Base-by-base conservation (phyloP, 2,329 filamentous ascomycete genomes). In the Cladorrhinum sp. region DNA sequence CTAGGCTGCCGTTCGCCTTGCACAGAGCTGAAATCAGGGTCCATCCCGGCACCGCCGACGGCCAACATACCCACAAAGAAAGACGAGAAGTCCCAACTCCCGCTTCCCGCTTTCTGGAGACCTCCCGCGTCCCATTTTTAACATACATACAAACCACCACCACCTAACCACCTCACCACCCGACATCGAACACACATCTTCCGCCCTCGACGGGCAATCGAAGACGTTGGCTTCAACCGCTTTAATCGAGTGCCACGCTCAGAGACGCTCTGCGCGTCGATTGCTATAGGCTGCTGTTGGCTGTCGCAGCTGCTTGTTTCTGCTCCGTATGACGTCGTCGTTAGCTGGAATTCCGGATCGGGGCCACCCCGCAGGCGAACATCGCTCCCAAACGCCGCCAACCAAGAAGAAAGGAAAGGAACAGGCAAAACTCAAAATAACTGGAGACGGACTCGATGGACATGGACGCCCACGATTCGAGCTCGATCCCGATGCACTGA, bases 261-360 rank as follows among this genome's bases (percentile, higher is more conserved):
- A 62, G 60, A 57, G 56, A 59, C 64, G 58, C 48, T 49, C 50
- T 57, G 57, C 56, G 55, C 59, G 56, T 57, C 50, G 51, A 55
- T 52, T 41, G 41, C 55, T 2, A 50, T 23, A 7, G 16, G 41
- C 32, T 36, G 48, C 50, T 41, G 32, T 45, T 45, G 38, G 41
- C 36, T 36, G 22, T 49, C 13, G 55, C 58, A 55, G 51, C 60
- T 59, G 62, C 61, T 22, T 23, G 53, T 58, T 51, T 53, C 58
- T 59, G 62, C 62, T 66, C 64, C 70, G 69, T 66, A 78, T 78
- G 76, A 73, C 72, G 71, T 76, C 76, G 77, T 69, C 75, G 73
- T 74, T 66, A 67, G 69, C 61, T 65, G 67, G 57, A 22, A 63
- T 63, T 66, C 66, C 67, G 55, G 67, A 68, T 60, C 65, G 62